phyloP scores from a whole-genome alignment of 371 early-diverging fungal genomes.

The Rhizopus microsporus region DNA sequence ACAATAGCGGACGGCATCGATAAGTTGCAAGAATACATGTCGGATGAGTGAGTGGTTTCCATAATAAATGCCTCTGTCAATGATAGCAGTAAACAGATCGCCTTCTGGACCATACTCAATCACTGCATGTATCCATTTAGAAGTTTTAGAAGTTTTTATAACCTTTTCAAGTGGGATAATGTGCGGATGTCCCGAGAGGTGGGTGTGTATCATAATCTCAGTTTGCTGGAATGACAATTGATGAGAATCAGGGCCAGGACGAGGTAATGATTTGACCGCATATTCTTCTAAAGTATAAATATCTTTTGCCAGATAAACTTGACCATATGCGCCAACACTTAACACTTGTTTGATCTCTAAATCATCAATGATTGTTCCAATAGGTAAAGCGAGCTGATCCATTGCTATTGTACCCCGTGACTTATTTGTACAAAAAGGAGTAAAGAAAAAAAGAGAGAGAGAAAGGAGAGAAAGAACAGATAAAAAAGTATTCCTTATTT shows the following conservation, averaged over 20 bases:
- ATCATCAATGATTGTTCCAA: slow-evolving; percentile 39
- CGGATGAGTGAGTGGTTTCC: slow-evolving; percentile 55
- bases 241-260: slow-evolving; percentile 51
- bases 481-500: slow-evolving; percentile 9
- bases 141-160: slow-evolving; percentile 33
- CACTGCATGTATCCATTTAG: slow-evolving; percentile 60
- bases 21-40: slow-evolving; percentile 60
- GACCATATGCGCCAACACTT: slow-evolving; percentile 72
- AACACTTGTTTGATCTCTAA: slow-evolving; percentile 52
- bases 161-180: slow-evolving; percentile 72
- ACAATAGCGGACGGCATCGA: slow-evolving; percentile 60
- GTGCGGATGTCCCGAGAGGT: slow-evolving; percentile 67
- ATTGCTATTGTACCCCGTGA: slow-evolving; percentile 2
- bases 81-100: slow-evolving; percentile 69
- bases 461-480: slow-evolving; percentile 5
- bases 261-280: slow-evolving; percentile 75
- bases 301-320: slow-evolving; percentile 62
- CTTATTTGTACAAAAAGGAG: too few relatives aligned
- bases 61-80: slow-evolving; percentile 53
- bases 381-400: slow-evolving; percentile 18
- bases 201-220: slow-evolving; percentile 76
- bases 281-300: slow-evolving; percentile 35
- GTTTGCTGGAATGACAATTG: slow-evolving; percentile 66
- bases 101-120: slow-evolving; percentile 67
- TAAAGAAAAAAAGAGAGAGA: neutral